Conservation (phyloP, 495 filamentous ascomycete species). For the Trichoderma gamsii region DNA sequence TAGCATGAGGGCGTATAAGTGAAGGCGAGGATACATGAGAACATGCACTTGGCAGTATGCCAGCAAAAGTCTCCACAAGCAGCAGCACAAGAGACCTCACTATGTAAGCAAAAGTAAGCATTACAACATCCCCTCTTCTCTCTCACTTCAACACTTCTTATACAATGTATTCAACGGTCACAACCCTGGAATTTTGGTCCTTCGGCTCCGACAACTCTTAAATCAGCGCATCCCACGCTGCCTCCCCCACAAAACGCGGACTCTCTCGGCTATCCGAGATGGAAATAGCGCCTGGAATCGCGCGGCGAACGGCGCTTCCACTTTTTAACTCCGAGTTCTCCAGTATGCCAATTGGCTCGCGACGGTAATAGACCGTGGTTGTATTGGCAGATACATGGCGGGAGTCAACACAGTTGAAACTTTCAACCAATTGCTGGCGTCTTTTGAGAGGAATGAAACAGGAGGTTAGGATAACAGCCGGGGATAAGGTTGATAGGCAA, state of each 20-base stretch:
- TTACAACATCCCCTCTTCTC: too few species aligned
- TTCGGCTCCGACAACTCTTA: background rate
- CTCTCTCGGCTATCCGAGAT: conserved; percentile 8
- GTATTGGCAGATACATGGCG: background rate
- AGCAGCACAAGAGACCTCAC: too few species aligned
- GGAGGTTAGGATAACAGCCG: background rate
- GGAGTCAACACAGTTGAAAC: background rate
- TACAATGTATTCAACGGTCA: background rate
- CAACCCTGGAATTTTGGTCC: background rate
- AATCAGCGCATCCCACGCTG: background rate
- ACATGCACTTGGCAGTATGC: background rate
- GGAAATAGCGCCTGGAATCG: background rate
- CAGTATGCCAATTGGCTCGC: background rate
- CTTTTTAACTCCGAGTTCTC: background rate
- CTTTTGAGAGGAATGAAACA: background rate
- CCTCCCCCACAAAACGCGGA: conserved; percentile 15
- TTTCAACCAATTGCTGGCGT: background rate
- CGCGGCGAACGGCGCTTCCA: background rate
- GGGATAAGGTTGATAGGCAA: background rate
- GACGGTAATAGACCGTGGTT: background rate
- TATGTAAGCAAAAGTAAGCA: too few species aligned
- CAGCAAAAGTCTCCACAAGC: too few species aligned
- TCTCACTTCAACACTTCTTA: too few species aligned
- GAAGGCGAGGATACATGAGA: background rate
- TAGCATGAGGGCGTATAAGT: background rate